phyloP scores from a whole-genome alignment of 2,329 filamentous ascomycete genomes.

The Phyllosticta paracitricarpa region DNA sequence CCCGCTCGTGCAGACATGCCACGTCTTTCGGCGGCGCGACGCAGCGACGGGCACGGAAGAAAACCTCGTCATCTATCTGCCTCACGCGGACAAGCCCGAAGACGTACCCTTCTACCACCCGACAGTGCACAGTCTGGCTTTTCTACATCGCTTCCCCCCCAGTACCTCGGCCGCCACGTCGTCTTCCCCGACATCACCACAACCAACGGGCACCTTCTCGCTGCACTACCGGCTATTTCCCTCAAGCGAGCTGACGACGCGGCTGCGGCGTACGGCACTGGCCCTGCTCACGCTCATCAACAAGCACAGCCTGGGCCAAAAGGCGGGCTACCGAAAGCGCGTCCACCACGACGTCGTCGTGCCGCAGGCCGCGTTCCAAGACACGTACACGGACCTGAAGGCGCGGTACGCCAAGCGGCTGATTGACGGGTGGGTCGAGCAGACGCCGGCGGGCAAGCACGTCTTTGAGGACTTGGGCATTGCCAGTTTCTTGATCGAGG shows the following conservation, averaged over 20 bases:
- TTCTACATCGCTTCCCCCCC: conserved; percentile 57
- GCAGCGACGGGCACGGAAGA: conserved; percentile 19
- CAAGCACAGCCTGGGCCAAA: conserved; percentile 61
- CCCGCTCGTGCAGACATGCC: conserved; percentile 72
- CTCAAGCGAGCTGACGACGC: conserved; percentile 31
- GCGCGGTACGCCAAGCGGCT: conserved; percentile 62
- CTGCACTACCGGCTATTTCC: conserved; percentile 44
- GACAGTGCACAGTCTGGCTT: conserved; percentile 60
- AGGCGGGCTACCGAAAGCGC: conserved; percentile 64
- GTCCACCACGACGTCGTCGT: conserved; percentile 77
- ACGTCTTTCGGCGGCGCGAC: conserved; percentile 46
- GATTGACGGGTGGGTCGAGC: conserved; percentile 71
- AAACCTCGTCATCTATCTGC: conserved; percentile 64
- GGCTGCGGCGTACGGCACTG: conserved; percentile 57
- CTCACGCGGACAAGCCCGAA: conserved; percentile 53
- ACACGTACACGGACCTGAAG: conserved; percentile 75
- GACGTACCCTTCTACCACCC: conserved; percentile 86
- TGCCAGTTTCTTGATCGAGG: conserved; percentile 81
- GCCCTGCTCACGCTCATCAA: conserved; percentile 58
- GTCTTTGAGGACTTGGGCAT: conserved; percentile 93
- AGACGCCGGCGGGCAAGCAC: conserved; percentile 80
- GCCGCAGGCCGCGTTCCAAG: conserved; percentile 65
- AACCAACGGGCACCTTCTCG: conserved; percentile 32
- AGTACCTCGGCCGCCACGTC: not conserved
- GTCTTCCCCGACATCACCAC: conserved; percentile 7